Evolutionary conservation across 2,329 filamentous ascomycete species (phyloP), one percentile per base, ranked within the genome.

Genomic region (Laburnicola sp.): DNA sequence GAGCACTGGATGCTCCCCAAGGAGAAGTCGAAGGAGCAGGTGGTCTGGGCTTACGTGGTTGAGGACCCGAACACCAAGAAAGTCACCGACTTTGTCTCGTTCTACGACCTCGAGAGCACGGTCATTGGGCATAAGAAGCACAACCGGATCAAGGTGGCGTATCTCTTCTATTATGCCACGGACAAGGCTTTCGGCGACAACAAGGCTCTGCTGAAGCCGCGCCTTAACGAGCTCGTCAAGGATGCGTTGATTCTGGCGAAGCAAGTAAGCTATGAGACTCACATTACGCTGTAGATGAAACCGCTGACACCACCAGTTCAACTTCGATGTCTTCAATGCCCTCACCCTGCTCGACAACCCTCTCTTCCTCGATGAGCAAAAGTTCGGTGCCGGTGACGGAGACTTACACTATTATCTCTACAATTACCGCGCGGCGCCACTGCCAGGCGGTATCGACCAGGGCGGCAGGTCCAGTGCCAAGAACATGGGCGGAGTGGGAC

Each of bases 391-490:
- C 4, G 94, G 94, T 28, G 94, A 99, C 71, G 94, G 94, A 40
- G 91, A 94, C 72, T 80, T 99, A 63, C 91, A 99, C 74, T 99
- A 92, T 76, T 99, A 99, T 74, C 80, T 99, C 28, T 99, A 95
- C 82, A 99, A 99, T 76, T 99, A 97, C 79, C 86, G 91, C 50
- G 89, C 91, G 9, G 86, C 89, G 53, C 85, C 86, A n/a, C 88
- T 99, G 65, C 78, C 84, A 0, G 92, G 94, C 42, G 94, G 94
- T 22, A 86, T 97, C 37, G 86, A 97, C 71, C 81, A 82, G 65
- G 84, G 82, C 66, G 96, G 95, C 70, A 77, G 85, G 63, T 79
- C 93, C 34, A 92, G 96, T 69, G 83, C 86, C 61, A 85, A 86
- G 50, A 82, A 83, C 56, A 84, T 91, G 69, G 94, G 92, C 63